A percentile compares a stretch with the other conserved stretches of the same genome.
Conservation (phyloP, 1,284 basidiomycete species). For the Tilletia caries region DNA sequence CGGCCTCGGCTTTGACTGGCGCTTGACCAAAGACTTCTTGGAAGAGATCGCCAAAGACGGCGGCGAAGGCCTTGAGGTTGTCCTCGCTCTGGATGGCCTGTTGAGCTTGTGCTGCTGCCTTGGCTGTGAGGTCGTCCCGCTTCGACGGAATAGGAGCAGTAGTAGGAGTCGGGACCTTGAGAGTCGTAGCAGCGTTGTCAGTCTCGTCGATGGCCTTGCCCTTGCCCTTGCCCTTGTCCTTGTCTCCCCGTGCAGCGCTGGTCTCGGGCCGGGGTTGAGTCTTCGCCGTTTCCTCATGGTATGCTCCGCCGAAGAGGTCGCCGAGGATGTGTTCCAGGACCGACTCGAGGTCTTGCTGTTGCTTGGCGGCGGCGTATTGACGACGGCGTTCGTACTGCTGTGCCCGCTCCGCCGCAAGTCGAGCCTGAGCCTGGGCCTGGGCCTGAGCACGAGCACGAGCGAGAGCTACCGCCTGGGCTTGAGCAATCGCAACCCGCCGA, state of each 20-base stretch:
- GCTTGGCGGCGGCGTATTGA: constrained; percentile 1
- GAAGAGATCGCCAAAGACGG: constrained; percentile 4
- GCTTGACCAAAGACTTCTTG: not conserved
- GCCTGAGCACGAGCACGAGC: no score
- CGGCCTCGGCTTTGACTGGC: not conserved
- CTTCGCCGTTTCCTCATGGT: not conserved
- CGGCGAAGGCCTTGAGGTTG: not conserved
- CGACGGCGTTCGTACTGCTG: not conserved
- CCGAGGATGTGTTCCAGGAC: not conserved
- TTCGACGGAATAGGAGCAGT: not conserved
- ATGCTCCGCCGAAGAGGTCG: not conserved
- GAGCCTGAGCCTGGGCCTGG: no score
- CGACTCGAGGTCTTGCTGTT: not conserved
- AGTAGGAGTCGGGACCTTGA: not conserved
- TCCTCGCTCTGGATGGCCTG: not conserved
- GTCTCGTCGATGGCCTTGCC: no score
- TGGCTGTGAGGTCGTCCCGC: not conserved
- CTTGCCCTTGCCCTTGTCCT: no score
- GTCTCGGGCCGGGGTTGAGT: not conserved
- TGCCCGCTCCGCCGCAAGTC: not conserved
- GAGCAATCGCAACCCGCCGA: not conserved
- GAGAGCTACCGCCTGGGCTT: not conserved
- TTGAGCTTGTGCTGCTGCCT: not conserved
- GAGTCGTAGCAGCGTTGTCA: not conserved
- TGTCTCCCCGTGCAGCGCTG: no score